Base-by-base conservation (phyloP, 306 rosid species). In the Vigna nakashimae region DNA sequence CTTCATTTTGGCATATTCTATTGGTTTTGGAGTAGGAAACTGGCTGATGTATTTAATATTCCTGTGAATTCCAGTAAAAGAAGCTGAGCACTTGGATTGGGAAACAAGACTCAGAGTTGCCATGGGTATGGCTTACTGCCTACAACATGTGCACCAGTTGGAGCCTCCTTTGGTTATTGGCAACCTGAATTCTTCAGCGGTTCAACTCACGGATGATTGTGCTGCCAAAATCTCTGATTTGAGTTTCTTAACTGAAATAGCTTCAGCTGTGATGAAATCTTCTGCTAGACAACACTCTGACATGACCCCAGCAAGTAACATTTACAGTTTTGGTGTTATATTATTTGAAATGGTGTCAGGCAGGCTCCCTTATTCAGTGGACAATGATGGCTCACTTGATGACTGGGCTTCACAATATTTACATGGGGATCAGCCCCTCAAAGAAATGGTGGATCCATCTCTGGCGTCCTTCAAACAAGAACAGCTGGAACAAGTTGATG, bases 41-140 rank as follows among this genome's bases (percentile, higher is more conserved):
- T 71, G 24, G 66, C 58, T 82, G 52, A 84, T 36, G 62, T 55
- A 73, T 73, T 72, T 64, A 40, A 56, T 72, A 45, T 18, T 68
- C n/a, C 74, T 82, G 73, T 20, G 10, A 67, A 69, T 71, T 26
- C 82, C 94, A 95, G 99, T 90, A 73, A 79, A 83, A 87, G 99
- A 95, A 85, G 89, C 97, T 4, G 99, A 96, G 85, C 98, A 96
- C 86, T 83, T 96, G 89, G 93, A 96, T 82, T 96, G 97, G 99
- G 84, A 32, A 78, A 88, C 93, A 88, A 89, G 97, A 60, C 83
- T 91, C 10, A 86, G 99, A 82, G 85, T 89, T 53, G 88, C 91
- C 38, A 88, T 90, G 90, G 99, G 99, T 64, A 84, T 84, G 86
- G 90, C 96, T 60, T 92, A 91, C 88, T 91, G 94, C 84, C 87